phyloP scores from a whole-genome alignment of 257 asterid species.

The Henckelia pumila region DNA sequence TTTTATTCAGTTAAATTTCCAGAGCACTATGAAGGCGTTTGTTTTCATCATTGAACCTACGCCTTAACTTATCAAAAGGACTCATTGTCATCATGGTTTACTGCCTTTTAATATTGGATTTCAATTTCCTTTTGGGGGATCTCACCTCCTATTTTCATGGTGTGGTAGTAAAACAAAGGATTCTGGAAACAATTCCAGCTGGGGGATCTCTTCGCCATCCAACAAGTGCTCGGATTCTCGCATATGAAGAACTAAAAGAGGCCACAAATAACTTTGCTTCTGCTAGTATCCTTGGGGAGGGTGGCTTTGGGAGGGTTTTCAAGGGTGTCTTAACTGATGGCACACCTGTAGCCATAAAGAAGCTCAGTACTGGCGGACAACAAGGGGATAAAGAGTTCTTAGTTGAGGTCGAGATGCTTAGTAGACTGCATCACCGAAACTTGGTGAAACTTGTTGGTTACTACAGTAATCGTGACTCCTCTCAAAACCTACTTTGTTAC shows the following conservation, averaged over 20 bases:
- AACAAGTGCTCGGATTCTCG: conserved; percentile 76
- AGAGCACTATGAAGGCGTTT: neutral
- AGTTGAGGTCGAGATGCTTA: conserved; percentile 98
- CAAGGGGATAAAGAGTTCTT: conserved; percentile 94
- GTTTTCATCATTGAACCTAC: conserved; percentile 1
- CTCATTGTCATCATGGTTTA: neutral
- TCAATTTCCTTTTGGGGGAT: conserved; percentile 7
- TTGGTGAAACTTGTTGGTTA: conserved; percentile 95
- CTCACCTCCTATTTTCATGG: conserved; percentile 17
- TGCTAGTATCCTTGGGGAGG: conserved; percentile 84
- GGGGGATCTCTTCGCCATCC: conserved; percentile 79
- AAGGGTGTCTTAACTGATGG: conserved; percentile 87
- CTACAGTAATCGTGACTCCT: conserved; percentile 70
- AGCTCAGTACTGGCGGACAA: conserved; percentile 84
- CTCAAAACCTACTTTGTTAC: conserved; percentile 87
- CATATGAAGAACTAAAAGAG: conserved; percentile 81
- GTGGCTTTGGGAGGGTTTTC: conserved; percentile 94
- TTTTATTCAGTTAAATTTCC: conserved; percentile 1
- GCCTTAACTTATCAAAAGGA: neutral
- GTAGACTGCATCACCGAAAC: conserved; percentile 94
- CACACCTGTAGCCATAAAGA: conserved; percentile 92
- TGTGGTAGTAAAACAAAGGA: conserved; percentile 47
- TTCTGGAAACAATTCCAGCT: conserved; percentile 42
- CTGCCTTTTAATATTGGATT: neutral
- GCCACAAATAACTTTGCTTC: conserved; percentile 84